A percentile compares a stretch with the other conserved stretches of the same genome.
These are phyloP conservation scores for Salmacisia buchloeana DNA, from an alignment of 1,284 basidiomycete genomes.

Conservation along the genomic window DNA sequence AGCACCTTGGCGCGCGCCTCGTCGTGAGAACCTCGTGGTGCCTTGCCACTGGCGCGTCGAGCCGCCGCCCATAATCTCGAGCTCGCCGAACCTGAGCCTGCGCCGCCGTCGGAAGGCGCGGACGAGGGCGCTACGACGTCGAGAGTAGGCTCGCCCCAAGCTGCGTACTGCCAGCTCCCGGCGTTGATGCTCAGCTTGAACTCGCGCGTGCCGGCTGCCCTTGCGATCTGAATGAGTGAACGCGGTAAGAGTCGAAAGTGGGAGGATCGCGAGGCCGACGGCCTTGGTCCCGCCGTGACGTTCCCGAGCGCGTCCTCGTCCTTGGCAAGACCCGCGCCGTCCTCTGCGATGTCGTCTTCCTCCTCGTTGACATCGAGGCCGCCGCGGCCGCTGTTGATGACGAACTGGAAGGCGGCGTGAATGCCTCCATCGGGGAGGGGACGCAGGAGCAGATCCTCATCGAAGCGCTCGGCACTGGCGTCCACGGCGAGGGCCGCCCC, in stretches of 20 bases:
- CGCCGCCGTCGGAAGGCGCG: not conserved
- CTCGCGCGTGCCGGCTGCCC: slow-evolving; percentile 75
- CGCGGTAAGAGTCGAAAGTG: slow-evolving; percentile 65
- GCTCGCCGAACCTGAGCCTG: not conserved
- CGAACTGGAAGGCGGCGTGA: slow-evolving; percentile 63
- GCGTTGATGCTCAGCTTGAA: slow-evolving; percentile 78
- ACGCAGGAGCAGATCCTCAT: slow-evolving; percentile 66
- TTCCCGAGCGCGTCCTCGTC: slow-evolving; percentile 54
- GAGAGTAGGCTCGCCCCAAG: slow-evolving; percentile 57
- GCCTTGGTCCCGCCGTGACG: not conserved
- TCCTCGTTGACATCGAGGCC: slow-evolving; percentile 19
- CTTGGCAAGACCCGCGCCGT: not conserved
- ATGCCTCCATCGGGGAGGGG: slow-evolving; percentile 79
- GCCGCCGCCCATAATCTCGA: not conserved
- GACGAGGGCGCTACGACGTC: not conserved
- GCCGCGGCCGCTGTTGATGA: slow-evolving; percentile 19
- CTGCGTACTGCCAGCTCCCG: slow-evolving; percentile 80
- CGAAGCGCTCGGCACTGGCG: slow-evolving; percentile 19
- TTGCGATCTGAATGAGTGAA: slow-evolving; percentile 74
- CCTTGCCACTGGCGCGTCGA: slow-evolving; percentile 5
- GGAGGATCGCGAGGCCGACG: not conserved
- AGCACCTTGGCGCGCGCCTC: not conserved
- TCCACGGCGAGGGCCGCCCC: not conserved
- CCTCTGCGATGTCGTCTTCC: not conserved
- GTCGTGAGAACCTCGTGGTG: not conserved